Conservation (phyloP, 805 yeast genomes). For the Isabelozyma heimii region DNA sequence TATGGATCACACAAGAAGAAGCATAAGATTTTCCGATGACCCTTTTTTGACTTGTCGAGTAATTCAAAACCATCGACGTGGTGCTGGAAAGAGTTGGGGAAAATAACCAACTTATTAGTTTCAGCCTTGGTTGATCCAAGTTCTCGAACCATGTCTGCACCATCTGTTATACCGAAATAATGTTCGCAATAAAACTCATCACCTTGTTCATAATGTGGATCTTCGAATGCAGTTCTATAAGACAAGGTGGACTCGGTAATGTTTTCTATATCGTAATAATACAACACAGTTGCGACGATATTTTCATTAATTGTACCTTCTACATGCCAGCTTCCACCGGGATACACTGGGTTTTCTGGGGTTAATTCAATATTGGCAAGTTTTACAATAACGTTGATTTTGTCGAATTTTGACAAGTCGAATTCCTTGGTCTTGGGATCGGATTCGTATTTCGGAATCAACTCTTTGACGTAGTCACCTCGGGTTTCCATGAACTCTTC, state of each 20-base stretch:
- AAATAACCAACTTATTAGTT: slow-evolving; percentile 22
- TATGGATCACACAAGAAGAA: slow-evolving; percentile 29
- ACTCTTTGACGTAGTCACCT: slow-evolving; percentile 1
- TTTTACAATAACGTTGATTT: slow-evolving; percentile 29
- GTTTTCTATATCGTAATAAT: slow-evolving; percentile 31
- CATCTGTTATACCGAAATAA: slow-evolving; percentile 22
- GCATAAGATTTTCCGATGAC: slow-evolving; percentile 31
- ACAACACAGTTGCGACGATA: slow-evolving; percentile 31
- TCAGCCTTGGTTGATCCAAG: slow-evolving; percentile 16
- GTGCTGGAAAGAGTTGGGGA: slow-evolving; percentile 31
- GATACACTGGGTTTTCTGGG: slow-evolving; percentile 28
- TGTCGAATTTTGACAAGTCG: slow-evolving; percentile 4
- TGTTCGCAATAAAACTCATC: slow-evolving; percentile 15
- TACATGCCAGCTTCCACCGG: slow-evolving; percentile 35
- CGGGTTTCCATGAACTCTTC: slow-evolving; percentile 1
- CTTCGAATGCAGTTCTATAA: slow-evolving; percentile 17
- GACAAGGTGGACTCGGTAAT: slow-evolving; percentile 22
- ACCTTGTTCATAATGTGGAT: slow-evolving; percentile 24
- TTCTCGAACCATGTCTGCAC: slow-evolving; percentile 9
- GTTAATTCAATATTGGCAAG: slow-evolving; percentile 33
- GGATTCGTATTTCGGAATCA: slow-evolving; percentile 3
- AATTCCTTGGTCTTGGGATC: background rate
- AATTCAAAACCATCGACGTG: slow-evolving; percentile 29
- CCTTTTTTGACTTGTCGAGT: slow-evolving; percentile 22
- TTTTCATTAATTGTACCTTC: slow-evolving; percentile 33